Conservation (phyloP, 2,329 filamentous ascomycete genomes). For the Fonsecaea nubica region DNA sequence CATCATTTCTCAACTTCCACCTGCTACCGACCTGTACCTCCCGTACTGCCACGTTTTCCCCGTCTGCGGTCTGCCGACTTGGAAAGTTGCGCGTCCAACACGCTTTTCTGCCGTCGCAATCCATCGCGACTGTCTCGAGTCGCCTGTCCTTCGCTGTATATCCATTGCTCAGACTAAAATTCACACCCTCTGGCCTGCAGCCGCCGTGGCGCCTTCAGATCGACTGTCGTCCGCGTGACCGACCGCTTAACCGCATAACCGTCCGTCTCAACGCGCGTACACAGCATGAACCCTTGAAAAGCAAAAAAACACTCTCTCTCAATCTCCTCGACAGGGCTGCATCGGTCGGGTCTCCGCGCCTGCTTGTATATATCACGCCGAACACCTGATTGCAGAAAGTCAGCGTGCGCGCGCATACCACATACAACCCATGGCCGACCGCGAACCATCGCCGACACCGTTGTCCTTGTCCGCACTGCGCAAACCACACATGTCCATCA, state of each 20-base stretch:
- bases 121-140: conserved; percentile 17
- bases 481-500: conserved; percentile 52
- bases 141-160: conserved; percentile 2
- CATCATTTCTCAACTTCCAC: conserved; percentile 28
- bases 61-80: conserved; percentile 23
- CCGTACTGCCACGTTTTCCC: conserved; percentile 13
- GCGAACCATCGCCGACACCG: conserved; percentile 37
- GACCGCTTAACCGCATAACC: conserved; percentile 34
- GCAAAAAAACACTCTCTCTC: conserved; percentile 8
- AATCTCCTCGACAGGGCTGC: conserved; percentile 26
- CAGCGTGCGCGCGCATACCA: conserved; percentile 9
- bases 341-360: conserved; percentile 26
- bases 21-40: not conserved
- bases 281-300: conserved; percentile 34
- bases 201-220: conserved; percentile 20
- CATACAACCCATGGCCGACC: conserved; percentile 30
- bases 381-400: not conserved
- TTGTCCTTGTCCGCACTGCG: conserved; percentile 43
- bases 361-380: conserved; percentile 12
- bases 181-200: conserved; percentile 4
- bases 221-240: conserved; percentile 16
- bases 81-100: conserved; percentile 30
- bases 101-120: conserved; percentile 28
- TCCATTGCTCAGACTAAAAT: not conserved
- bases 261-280: conserved; percentile 22